A percentile compares a stretch with the other conserved stretches of the same genome.
phyloP scores from a whole-genome alignment of 495 filamentous ascomycete species.

The Neurospora terricola region DNA sequence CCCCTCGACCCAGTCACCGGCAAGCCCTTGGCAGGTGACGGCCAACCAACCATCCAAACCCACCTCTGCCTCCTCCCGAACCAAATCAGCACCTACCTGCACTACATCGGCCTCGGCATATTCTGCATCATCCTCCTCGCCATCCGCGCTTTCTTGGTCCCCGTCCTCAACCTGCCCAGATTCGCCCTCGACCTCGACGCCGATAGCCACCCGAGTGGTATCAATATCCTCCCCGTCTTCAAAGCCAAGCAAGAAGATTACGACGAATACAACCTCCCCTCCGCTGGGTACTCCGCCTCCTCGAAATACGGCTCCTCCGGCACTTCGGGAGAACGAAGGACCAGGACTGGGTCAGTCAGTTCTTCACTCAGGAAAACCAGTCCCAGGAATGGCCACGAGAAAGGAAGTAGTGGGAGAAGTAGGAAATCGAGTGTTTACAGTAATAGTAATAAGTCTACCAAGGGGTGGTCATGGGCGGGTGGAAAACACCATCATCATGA shows the following conservation, averaged over 20 bases:
- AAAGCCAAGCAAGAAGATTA: slow-evolving; percentile 39
- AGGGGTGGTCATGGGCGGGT: not conserved
- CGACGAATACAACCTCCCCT: slow-evolving; percentile 22
- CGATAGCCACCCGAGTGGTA: not conserved
- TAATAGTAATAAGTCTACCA: not conserved
- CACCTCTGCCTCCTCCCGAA: slow-evolving; percentile 88
- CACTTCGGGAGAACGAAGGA: slow-evolving; percentile 8
- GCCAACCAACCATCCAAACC: slow-evolving; percentile 59
- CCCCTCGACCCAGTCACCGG: slow-evolving; percentile 57
- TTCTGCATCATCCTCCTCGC: slow-evolving; percentile 51
- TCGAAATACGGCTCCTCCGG: slow-evolving; percentile 7
- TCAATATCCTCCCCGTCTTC: slow-evolving; percentile 28
- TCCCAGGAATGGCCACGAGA: not conserved
- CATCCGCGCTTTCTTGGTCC: slow-evolving; percentile 49
- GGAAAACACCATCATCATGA: slow-evolving; percentile 2
- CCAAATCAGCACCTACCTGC: slow-evolving; percentile 71
- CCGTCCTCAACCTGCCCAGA: slow-evolving; percentile 30
- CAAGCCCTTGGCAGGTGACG: slow-evolving; percentile 36
- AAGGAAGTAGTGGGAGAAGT: slow-evolving; percentile 5
- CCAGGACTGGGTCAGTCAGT: slow-evolving; percentile 11
- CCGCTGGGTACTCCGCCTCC: slow-evolving; percentile 14
- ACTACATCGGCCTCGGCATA: slow-evolving; percentile 55
- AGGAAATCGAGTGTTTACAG: slow-evolving; percentile 1
- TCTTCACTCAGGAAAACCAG: slow-evolving; percentile 1
- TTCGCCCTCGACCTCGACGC: slow-evolving; percentile 34